Conservation (phyloP, 257 asterid genomes). For the Nicotiana noctiflora region DNA sequence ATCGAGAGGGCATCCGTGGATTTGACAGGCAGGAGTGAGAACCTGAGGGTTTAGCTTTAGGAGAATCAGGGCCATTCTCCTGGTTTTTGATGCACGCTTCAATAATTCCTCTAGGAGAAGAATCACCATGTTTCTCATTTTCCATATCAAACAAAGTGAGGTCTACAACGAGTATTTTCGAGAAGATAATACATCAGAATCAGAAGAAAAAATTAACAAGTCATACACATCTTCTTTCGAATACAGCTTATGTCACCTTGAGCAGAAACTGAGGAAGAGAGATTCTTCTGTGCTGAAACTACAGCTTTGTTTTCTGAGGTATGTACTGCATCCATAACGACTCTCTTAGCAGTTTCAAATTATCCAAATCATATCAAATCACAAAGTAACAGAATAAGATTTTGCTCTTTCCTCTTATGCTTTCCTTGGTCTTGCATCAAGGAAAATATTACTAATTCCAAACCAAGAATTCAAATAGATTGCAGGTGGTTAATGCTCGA, state of each 20-base stretch:
- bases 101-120: conserved; percentile 30
- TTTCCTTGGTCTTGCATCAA: neutral
- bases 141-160: conserved; percentile 30
- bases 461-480: neutral
- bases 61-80: conserved; percentile 13
- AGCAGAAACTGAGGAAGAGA: conserved; percentile 34
- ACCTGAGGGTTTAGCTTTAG: neutral
- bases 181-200: neutral
- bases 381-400: neutral
- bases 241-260: conserved; percentile 29
- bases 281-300: neutral
- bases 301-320: neutral
- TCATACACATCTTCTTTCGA: neutral
- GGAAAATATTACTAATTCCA: neutral
- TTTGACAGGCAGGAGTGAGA: neutral
- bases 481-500: neutral
- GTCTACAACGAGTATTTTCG: conserved; percentile 22
- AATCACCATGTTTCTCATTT: conserved; percentile 16
- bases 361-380: neutral
- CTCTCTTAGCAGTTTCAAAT: neutral
- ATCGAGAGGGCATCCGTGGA: conserved; percentile 25
- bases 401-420: neutral
- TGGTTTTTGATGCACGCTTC: conserved; percentile 18
- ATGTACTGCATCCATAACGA: neutral
- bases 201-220: neutral